These are phyloP conservation scores for Chaetomiaceae sp. DNA, from an alignment of 2,329 filamentous ascomycete species.

Conservation along the genomic window DNA sequence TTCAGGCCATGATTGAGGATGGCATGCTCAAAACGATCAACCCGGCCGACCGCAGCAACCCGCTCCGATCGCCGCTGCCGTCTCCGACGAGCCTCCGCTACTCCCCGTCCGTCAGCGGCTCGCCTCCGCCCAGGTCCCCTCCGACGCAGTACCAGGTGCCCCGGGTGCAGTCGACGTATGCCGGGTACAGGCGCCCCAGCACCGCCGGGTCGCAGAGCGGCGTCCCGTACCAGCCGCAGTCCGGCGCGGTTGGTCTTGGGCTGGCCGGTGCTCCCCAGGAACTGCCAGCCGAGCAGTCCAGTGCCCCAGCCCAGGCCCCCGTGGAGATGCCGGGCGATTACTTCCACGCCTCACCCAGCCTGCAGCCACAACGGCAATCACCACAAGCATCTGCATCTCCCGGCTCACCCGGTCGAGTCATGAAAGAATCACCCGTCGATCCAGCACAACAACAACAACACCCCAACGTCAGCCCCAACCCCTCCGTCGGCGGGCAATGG, in stretches of 20 bases:
- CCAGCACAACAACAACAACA: not conserved
- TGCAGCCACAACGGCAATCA: conserved; percentile 25
- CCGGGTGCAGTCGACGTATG: conserved; percentile 34
- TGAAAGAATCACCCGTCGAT: conserved; percentile 28
- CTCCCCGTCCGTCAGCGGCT: conserved; percentile 27
- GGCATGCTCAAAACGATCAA: conserved; percentile 32
- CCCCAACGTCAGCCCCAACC: conserved; percentile 15
- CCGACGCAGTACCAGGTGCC: conserved; percentile 39
- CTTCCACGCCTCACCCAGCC: conserved; percentile 33
- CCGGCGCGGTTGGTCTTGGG: conserved; percentile 24
- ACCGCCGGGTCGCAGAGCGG: conserved; percentile 31
- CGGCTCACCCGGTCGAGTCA: conserved; percentile 22
- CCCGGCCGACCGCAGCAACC: conserved; percentile 46
- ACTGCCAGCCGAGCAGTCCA: conserved; percentile 33
- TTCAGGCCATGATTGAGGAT: conserved; percentile 52
- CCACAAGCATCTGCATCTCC: conserved; percentile 27
- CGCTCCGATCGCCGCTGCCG: conserved; percentile 23
- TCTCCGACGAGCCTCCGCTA: conserved; percentile 23
- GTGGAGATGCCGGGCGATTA: conserved; percentile 47
- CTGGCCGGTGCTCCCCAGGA: conserved; percentile 31
- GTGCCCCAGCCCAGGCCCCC: conserved; percentile 18
- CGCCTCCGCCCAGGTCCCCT: conserved; percentile 31
- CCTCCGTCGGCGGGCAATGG: conserved; percentile 35
- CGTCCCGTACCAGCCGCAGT: conserved; percentile 19
- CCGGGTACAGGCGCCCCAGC: conserved; percentile 31